phyloP scores from a whole-genome alignment of 1,139 yeast genomes.

The Pneumocystis oryctolagi region DNA sequence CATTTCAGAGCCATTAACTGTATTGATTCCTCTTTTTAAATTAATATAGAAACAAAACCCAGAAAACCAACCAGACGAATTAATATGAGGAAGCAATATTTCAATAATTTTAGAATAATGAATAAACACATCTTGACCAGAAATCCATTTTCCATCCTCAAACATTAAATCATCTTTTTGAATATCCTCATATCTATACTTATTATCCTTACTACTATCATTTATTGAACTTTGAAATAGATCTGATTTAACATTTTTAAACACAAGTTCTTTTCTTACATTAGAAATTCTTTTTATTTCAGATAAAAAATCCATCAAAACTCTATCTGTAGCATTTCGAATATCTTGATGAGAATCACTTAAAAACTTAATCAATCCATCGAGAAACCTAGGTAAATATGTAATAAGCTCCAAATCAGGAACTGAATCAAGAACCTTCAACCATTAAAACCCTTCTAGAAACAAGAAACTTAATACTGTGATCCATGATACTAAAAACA shows the following conservation, averaged over 20 bases:
- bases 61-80: constrained; percentile 33
- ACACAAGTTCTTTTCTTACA: constrained; percentile 35
- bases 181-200: neutral
- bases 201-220: neutral
- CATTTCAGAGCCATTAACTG: constrained; percentile 71
- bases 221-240: neutral
- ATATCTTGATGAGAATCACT: constrained; percentile 82
- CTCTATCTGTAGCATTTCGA: constrained; percentile 66
- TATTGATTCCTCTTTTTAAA: constrained; percentile 40
- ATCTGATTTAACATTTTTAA: constrained; percentile 3
- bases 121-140: constrained; percentile 43
- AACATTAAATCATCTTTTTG: constrained; percentile 6
- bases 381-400: constrained; percentile 76
- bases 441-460: constrained; percentile 67
- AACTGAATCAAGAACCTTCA: constrained; percentile 74
- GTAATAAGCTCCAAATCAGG: constrained; percentile 83
- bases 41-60: neutral
- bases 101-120: constrained; percentile 71
- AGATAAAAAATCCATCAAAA: constrained; percentile 57
- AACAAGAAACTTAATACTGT: neutral
- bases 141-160: constrained; percentile 4
- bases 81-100: constrained; percentile 63
- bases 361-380: constrained; percentile 66
- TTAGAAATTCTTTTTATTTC: constrained; percentile 66
- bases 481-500: constrained; percentile 25